Evolutionary conservation across 106 monocot species (phyloP).

Genomic region (Allium sativum): DNA sequence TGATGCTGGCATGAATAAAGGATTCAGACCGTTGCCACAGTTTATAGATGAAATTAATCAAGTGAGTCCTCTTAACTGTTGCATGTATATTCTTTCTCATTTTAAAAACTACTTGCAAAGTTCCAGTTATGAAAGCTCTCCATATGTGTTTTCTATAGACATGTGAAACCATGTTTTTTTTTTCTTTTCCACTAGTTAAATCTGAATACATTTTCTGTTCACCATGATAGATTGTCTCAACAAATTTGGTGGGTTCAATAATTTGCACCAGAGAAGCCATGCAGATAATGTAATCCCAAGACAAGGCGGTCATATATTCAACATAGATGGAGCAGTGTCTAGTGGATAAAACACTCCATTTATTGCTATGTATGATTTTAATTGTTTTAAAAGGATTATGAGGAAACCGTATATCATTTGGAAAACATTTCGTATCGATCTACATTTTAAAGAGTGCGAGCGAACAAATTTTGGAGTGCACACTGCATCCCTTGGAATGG

Average conservation of each 20-base stretch:
- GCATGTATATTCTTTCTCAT: neutral
- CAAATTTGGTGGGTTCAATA: constrained; percentile 89
- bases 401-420: neutral
- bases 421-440: constrained; percentile 15
- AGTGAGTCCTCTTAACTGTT: constrained; percentile 19
- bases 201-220: neutral
- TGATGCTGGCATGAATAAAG: constrained; percentile 97
- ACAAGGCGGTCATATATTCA: constrained; percentile 87
- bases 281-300: constrained; percentile 58
- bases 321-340: constrained; percentile 99
- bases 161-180: neutral
- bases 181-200: neutral
- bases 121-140: no score
- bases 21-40: constrained; percentile 83
- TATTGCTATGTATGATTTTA: constrained; percentile 76
- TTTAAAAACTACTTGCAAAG: neutral
- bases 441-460: neutral
- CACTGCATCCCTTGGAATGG: no score
- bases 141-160: no score
- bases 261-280: constrained; percentile 97
- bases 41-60: constrained; percentile 82
- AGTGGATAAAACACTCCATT: constrained; percentile 96
- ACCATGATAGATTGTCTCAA: constrained; percentile 70
- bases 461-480: no score
- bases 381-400: no score